Evolutionary conservation across 306 rosid genomes (phyloP).

Genomic region (peach (Prunus persica)): Prunus_persica_NCBIv2 NC_034015.1:15449001-15449500

Average conservation of each 20-base stretch:
- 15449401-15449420: conserved; percentile 77
- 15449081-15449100: conserved; percentile 51
- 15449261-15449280: conserved; percentile 74
- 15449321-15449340: conserved; percentile 68
- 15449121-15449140: conserved; percentile 41
- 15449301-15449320: conserved; percentile 66
- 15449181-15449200: conserved; percentile 12
- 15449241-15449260: conserved; percentile 86
- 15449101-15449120: conserved; percentile 79
- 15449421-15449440: conserved; percentile 83
- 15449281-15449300: conserved; percentile 70
- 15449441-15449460: conserved; percentile 57
- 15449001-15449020: background rate
- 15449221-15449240: conserved; percentile 49
- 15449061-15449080: conserved; percentile 57
- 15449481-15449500: conserved; percentile 17
- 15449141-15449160: conserved; percentile 46
- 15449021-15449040: conserved; percentile 53
- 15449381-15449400: conserved; percentile 76
- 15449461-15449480: conserved; percentile 67
- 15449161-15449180: conserved; percentile 30
- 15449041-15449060: conserved; percentile 70
- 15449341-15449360: conserved; percentile 41
- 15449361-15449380: conserved; percentile 76
- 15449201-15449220: conserved; percentile 4